Base-by-base conservation (phyloP, 2,329 filamentous ascomycete species). In the Aspergillus sp. region DNA sequence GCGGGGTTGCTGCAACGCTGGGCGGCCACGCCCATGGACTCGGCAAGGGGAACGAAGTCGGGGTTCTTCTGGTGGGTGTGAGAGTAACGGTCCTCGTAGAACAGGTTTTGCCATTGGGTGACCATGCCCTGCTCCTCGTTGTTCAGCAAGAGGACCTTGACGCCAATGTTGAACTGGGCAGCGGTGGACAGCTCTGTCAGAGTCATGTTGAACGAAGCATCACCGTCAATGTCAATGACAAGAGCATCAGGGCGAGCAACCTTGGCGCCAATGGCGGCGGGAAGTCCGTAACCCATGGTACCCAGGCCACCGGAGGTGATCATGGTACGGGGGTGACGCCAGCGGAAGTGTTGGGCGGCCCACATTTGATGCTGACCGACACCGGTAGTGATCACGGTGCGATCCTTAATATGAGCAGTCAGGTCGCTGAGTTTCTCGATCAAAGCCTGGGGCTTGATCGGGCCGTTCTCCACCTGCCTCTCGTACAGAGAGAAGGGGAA, bases 341-440 rank as follows among this genome's bases (percentile, higher is more conserved):
- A 98, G 70, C 92, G 87, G 87, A 92, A 98, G 82, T 96, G 93
- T 81, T 98, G 94, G 4, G 93, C 95, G 26, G 91, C 85, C 95
- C 94, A 98, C 95, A 98, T 98, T 78, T 99, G 94, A 81, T 98
- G 94, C 78, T 98, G 95, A 47, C 95, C 95, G 10, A 98, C 95
- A 78, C 94, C 95, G 2, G 94, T 98, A 2, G 92, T 81, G 73
- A 99, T 96, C 73, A 96, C 87, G 29, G 91, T 96, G 67, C 88
- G 83, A 53, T 95, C 82, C 78, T 96, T 96, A 66, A 89, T 88
- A 71, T 90, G 75, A 9, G 87, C 87, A 0, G 91, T 96, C 64
- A 97, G 81, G 55, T 94, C 86, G 73, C 91, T 96, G 26, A 99
- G 87, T 77, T 91, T 92, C 79, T 95, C 90, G 63, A 99, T 95